Percentiles rank a stretch among this genome's conserved stretches.
Evolutionary conservation across 73 alveolate genomes (phyloP).

Genomic region (Symbiodinium pilosum): DNA sequence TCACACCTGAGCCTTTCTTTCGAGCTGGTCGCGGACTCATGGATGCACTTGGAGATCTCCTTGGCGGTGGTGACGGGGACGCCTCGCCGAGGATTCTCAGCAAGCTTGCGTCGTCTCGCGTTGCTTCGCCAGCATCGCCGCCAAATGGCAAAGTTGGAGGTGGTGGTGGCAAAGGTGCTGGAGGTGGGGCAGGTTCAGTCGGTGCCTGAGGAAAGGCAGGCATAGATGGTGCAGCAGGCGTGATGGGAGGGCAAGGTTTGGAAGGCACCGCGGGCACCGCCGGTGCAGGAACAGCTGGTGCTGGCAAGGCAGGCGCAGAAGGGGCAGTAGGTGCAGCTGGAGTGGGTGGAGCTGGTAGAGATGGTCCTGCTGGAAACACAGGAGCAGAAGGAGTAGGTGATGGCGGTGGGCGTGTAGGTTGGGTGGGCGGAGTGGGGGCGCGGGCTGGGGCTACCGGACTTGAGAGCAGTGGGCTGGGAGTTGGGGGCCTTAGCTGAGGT

Average conservation of each 20-base stretch:
- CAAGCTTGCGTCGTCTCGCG: neutral
- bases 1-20: too few relatives aligned
- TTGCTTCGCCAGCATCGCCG: neutral
- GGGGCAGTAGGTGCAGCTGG: neutral
- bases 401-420: neutral
- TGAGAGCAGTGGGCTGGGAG: too few relatives aligned
- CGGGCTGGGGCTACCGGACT: too few relatives aligned
- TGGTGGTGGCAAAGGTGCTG: neutral
- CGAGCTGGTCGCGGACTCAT: neutral
- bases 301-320: neutral
- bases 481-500: neutral
- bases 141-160: neutral
- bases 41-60: neutral
- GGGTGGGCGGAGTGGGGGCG: too few relatives aligned
- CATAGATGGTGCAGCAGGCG: neutral
- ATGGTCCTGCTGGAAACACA: neutral
- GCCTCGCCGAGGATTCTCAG: constrained; percentile 2
- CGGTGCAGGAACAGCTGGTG: neutral
- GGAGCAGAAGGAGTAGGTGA: neutral
- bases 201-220: neutral
- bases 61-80: neutral
- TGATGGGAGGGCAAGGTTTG: too few relatives aligned
- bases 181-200: neutral
- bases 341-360: neutral
- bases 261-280: neutral